Evolutionary conservation across 257 asterid genomes (phyloP).

Genomic region (Echites panduratus): DNA sequence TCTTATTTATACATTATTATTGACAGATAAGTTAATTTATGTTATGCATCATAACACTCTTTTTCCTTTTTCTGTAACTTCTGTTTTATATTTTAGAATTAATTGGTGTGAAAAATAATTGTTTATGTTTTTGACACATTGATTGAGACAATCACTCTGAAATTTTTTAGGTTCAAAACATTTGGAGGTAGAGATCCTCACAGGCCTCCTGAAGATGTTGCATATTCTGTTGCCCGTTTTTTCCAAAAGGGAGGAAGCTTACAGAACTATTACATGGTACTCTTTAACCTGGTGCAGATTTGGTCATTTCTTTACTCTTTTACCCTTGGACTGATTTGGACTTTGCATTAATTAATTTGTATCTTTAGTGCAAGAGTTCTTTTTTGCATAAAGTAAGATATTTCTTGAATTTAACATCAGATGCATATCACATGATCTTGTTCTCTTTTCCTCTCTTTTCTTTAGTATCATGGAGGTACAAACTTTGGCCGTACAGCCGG

Average conservation of each 20-base stretch:
- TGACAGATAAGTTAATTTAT: background rate
- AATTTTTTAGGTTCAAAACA: constrained; percentile 29
- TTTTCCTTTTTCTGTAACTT: background rate
- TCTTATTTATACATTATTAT: background rate
- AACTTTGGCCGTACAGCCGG: constrained; percentile 97
- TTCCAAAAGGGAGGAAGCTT: constrained; percentile 94
- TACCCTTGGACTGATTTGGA: constrained; percentile 3
- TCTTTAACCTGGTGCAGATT: background rate
- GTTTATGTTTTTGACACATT: background rate
- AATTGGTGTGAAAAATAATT: background rate
- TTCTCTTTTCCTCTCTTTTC: constrained; percentile 8
- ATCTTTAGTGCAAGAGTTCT: background rate
- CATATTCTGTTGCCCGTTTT: constrained; percentile 87
- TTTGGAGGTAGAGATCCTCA: constrained; percentile 72
- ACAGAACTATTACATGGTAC: constrained; percentile 91
- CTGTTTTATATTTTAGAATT: background rate
- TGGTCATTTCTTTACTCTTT: constrained; percentile 11
- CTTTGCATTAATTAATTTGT: background rate
- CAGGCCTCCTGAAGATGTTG: constrained; percentile 91
- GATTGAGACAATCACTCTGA: background rate
- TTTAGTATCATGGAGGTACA: constrained; percentile 94
- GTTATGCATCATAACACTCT: background rate
- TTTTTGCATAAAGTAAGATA: background rate
- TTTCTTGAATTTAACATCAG: background rate
- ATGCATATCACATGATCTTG: background rate